A percentile compares a stretch with the other conserved stretches of the same genome.
phyloP scores from a whole-genome alignment of 352 stramenopile species.

The Peronospora belbahrii region DNA sequence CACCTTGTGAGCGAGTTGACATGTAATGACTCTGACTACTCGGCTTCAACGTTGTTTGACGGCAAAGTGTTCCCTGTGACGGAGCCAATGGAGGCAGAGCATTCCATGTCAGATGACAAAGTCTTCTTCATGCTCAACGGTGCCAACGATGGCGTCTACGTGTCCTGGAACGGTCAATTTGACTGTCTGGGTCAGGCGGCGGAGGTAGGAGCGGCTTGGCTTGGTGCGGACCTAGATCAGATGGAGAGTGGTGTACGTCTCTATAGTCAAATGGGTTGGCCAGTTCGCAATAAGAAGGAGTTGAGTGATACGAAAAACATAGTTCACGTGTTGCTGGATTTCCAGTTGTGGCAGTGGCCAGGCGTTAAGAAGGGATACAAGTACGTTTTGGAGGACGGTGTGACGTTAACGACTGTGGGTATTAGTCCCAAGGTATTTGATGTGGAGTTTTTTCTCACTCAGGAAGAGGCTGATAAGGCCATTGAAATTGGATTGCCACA shows the following conservation, averaged over 20 bases:
- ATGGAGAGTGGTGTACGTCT: conserved; percentile 63
- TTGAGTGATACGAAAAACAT: conserved; percentile 48
- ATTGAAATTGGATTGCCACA: conserved; percentile 40
- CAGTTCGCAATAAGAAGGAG: conserved; percentile 42
- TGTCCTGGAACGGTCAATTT: conserved; percentile 71
- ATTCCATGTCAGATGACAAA: conserved; percentile 28
- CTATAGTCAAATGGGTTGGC: conserved; percentile 59
- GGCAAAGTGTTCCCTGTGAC: conserved; percentile 39
- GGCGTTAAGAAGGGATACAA: conserved; percentile 73
- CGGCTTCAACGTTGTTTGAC: conserved; percentile 26
- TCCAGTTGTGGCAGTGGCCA: conserved; percentile 80
- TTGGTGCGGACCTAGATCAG: conserved; percentile 62
- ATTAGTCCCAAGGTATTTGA: conserved; percentile 67
- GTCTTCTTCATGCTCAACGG: conserved; percentile 85
- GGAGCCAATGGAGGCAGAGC: conserved; percentile 40
- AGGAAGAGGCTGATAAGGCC: conserved; percentile 47
- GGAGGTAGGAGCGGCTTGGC: conserved; percentile 36
- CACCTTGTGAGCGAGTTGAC: conserved; percentile 32
- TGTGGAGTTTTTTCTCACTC: conserved; percentile 58
- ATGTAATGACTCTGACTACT: conserved; percentile 30
- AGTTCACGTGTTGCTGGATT: conserved; percentile 73
- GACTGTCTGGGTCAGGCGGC: conserved; percentile 43
- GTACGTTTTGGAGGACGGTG: conserved; percentile 62
- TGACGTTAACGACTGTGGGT: conserved; percentile 62
- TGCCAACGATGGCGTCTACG: conserved; percentile 69